Base-by-base conservation (phyloP, 2,329 filamentous ascomycete genomes). In the Diaporthe ampelina region DNA sequence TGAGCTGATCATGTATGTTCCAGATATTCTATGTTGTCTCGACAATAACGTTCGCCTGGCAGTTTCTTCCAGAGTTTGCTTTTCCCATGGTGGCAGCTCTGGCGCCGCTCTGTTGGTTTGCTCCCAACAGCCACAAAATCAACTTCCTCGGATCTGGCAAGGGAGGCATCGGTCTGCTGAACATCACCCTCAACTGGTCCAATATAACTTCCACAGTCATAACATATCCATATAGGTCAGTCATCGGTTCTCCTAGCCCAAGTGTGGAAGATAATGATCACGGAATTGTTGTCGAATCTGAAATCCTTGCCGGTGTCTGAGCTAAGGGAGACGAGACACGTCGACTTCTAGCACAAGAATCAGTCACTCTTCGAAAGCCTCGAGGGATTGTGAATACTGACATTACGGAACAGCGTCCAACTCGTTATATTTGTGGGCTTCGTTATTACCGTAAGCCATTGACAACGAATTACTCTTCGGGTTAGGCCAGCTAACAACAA, bases 61-160 rank as follows among this genome's bases (percentile, higher is more conserved):
- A 78, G 37, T 78, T 78, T 52, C 70, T 78, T 17, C 76, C 76
- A 6, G 77, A 76, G 43, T 78, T 65, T 56, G 15, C 74, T 2
- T 78, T 78, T 59, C 76, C 77, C 6, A 73, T 78, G 35, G 29
- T 77, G 21, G 77, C 74, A 3, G 70, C 75, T 26, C 74, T 78
- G 37, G 77, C 77, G n/a, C 76, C 75, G 29, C 76, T 78, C 57
- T 78, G 77, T 50, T 78, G 77, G 77, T 78, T 77, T 54, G 77
- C 77, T 26, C 50, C 69, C n/a, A 70, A 50, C 54, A 78, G 72
- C 72, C 77, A 77, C 68, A 76, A 48, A n/a, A 76, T 74, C 72
- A 78, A 78, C 29, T 78, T 78, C 63, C 65, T 78, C 24, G 77
- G 77, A 4, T 76, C 77, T 37, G 77, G 77, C 32, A 43, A 57